Base-by-base conservation (phyloP, 495 filamentous ascomycete species). In the Xylaria scruposa region DNA sequence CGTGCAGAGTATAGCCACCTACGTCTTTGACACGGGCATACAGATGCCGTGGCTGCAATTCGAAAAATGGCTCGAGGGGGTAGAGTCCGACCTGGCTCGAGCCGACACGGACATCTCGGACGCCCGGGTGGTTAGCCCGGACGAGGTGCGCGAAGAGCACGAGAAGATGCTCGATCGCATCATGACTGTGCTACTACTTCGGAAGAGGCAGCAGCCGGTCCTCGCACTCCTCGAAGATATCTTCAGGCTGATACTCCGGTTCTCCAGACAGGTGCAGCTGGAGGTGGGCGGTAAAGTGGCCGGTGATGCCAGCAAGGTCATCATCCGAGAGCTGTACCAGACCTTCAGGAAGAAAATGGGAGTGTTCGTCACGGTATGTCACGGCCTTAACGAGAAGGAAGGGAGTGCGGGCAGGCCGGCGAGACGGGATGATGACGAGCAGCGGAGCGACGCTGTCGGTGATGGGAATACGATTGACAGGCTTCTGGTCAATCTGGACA, bases 21-120 rank as follows among this genome's bases (percentile, higher is more conserved):
- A 97, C 75, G 91, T 94, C 77, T 93, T 94, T 70, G 91, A 94
- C 42, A 86, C 90, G 0, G 93, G 90, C 3, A 88, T 99, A 53
- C 86, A 85, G 10, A 85, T 84, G 5, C 89, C 88, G 1, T 97
- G 95, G 94, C 78, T 76, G 36, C 81, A 81, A 1, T 95, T 97
- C 67, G 88, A 92, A 73, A 72, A 77, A 1, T 91, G 89, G 67
- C 83, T 97, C 12, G 84, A 87, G 7, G 83, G 80, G 2, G 86
- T 95, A 36, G 90, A 97, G 76, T 72, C 74, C 1, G 85, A 88
- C 42, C 78, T 81, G 40, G 42, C 69, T 8, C 75, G 72, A 53
- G 66, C 58, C 2, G 74, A 73, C 4, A 62, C 66, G 17, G 70
- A 75, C 21, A 76, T 81, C 67, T 77, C 78, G 70, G 77, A 76